phyloP scores from a whole-genome alignment of 2,329 filamentous ascomycete species.

The Colletotrichum kahawae region DNA sequence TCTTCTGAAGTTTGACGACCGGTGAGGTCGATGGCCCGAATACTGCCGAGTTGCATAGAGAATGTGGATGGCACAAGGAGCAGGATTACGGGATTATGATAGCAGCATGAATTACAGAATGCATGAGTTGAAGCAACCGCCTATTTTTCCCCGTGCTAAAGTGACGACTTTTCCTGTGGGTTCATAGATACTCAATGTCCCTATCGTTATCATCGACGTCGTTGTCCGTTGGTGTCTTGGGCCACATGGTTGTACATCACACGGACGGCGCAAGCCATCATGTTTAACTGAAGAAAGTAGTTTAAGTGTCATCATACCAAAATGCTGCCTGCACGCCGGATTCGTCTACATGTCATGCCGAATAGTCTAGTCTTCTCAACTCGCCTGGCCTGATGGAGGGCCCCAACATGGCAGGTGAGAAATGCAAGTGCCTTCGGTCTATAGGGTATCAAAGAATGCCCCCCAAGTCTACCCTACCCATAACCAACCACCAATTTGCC shows the following conservation, averaged over 20 bases:
- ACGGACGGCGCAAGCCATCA: background rate
- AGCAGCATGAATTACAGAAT: conserved; percentile 13
- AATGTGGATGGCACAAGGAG: background rate
- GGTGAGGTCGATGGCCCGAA: background rate
- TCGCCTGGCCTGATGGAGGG: background rate
- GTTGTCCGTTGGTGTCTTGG: background rate
- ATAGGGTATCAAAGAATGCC: conserved; percentile 22
- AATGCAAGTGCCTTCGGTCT: conserved; percentile 21
- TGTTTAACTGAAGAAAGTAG: background rate
- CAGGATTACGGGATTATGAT: conserved; percentile 1
- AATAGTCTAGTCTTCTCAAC: background rate
- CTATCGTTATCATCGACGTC: background rate
- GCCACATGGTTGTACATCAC: background rate
- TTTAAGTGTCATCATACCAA: background rate
- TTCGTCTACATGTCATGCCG: conserved; percentile 17
- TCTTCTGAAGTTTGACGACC: background rate
- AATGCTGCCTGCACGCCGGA: conserved; percentile 7
- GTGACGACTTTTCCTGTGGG: background rate
- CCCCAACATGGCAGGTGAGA: background rate
- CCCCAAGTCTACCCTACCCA: conserved; percentile 19
- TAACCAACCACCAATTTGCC: conserved; percentile 1
- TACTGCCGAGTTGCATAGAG: background rate
- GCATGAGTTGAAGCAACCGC: background rate
- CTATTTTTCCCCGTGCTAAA: background rate
- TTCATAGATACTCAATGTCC: background rate